Evolutionary conservation across 371 early-diverging fungal genomes (phyloP).

Genomic region (Mucor piriformis): DNA sequence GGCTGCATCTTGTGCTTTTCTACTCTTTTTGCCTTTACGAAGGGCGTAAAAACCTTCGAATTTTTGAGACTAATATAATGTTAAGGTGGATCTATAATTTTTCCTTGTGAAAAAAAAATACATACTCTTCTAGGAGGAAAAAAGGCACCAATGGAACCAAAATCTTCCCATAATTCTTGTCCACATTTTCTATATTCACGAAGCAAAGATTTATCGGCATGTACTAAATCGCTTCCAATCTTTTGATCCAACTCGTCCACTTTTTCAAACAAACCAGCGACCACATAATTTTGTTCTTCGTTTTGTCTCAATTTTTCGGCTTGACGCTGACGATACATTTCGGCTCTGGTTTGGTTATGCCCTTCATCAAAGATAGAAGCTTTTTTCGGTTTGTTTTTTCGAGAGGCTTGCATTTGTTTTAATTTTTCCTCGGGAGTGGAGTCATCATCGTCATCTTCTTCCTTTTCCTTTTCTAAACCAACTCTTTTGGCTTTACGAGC

Average conservation of each 20-base stretch:
- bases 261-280: slow-evolving; percentile 28
- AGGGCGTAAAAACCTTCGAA: slow-evolving; percentile 40
- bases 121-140: slow-evolving; percentile 55
- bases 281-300: slow-evolving; percentile 26
- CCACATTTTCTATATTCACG: slow-evolving; percentile 58
- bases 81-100: neutral
- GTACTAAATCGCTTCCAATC: slow-evolving; percentile 21
- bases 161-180: slow-evolving; percentile 52
- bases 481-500: slow-evolving; percentile 21
- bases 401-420: slow-evolving; percentile 1
- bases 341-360: neutral
- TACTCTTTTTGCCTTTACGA: slow-evolving; percentile 13
- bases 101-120: neutral
- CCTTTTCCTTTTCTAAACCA: neutral
- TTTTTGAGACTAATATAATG: slow-evolving; percentile 16
- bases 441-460: neutral
- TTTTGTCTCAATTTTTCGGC: slow-evolving; percentile 10
- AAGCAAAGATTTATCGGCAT: slow-evolving; percentile 30
- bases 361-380: slow-evolving; percentile 39
- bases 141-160: slow-evolving; percentile 56
- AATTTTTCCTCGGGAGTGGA: neutral
- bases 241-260: slow-evolving; percentile 37
- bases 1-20: neutral
- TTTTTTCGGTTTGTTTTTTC: slow-evolving; percentile 1
- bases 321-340: neutral